Conservation (phyloP, 1,284 basidiomycete species). For the Mycena citricolor region DNA sequence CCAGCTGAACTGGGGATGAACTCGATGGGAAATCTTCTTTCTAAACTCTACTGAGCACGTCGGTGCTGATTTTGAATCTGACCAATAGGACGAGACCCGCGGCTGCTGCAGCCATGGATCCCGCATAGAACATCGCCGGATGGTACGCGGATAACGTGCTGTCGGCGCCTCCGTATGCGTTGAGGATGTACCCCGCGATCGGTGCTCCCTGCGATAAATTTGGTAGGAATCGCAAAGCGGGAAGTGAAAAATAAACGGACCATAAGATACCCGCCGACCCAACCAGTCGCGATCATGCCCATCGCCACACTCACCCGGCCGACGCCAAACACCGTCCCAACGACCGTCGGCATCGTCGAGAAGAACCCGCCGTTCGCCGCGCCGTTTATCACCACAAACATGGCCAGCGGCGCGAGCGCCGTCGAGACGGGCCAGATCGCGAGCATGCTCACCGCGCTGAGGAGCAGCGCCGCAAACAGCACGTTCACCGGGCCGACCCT, state of each 20-base stretch:
- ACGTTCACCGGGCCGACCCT: slow-evolving; percentile 32
- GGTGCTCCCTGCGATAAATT: slow-evolving; percentile 22
- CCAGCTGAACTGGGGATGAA: too few species aligned
- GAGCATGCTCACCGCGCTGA: slow-evolving; percentile 32
- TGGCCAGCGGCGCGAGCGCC: slow-evolving; percentile 30
- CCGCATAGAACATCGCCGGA: slow-evolving; percentile 34
- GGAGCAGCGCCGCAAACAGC: slow-evolving; percentile 27
- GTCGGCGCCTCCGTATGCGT: slow-evolving; percentile 28
- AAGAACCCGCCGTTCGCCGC: slow-evolving; percentile 36
- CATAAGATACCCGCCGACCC: slow-evolving; percentile 26
- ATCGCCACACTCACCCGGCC: slow-evolving; percentile 29
- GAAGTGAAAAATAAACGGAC: slow-evolving; percentile 18
- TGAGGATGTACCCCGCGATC: slow-evolving; percentile 32
- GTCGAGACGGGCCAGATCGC: slow-evolving; percentile 34
- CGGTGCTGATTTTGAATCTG: slow-evolving; percentile 8
- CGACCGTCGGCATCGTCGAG: slow-evolving; percentile 34
- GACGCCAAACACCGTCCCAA: slow-evolving; percentile 30
- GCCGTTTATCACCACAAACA: slow-evolving; percentile 32
- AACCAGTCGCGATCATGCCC: slow-evolving; percentile 34
- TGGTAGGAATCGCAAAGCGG: background rate
- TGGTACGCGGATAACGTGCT: slow-evolving; percentile 22
- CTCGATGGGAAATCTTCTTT: too few species aligned
- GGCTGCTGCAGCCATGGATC: slow-evolving; percentile 22
- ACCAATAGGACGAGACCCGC: slow-evolving; percentile 13
- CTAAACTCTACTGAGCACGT: slow-evolving; percentile 13